Base-by-base conservation (phyloP, 306 rosid species). In the Vicia villosa region DNA sequence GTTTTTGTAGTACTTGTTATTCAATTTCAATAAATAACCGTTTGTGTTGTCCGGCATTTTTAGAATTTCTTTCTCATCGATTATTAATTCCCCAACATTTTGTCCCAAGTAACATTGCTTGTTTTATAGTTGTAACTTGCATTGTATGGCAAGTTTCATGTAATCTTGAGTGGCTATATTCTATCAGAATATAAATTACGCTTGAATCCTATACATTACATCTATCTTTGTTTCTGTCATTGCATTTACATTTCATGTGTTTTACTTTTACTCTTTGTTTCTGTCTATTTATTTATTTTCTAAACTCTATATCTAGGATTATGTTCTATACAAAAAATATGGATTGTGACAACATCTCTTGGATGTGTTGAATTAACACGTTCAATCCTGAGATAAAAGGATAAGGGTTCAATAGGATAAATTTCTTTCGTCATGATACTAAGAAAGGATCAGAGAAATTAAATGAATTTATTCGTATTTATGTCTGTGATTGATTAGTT, bases 301-400 rank as follows among this genome's bases (percentile, higher is more conserved):
- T 62, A 26, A 37, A 36, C 10, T 5, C 67, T 60, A 4, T 7
- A 32, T 10, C 66, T 62, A 10, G n/a, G 50, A 19, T 20, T 62
- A 11, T 62, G 41, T 20, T 10, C 20, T 20, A 2, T 21, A 21
- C 17, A n/a, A 63, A 41, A 41, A 20, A 19, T 22, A 43, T 8
- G 40, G 55, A 64, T 24, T 43, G 21, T 63, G 55, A n/a, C 69
- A 63, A n/a, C 32, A 41, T 43, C 32, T 14, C 16, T 43, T 64
- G 21, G 22, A 42, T 43, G 36, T 43, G 40, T 43, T 24, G 8
- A n/a, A 64, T 64, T 22, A 42, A 64, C 37, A 26, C 2, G 2
- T n/a, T n/a, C 22, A 24, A 24, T 12, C 9, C 51, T 3, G 11
- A 42, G 12, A 22, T 22, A 13, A 63, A 42, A 41, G n/a, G 21